Evolutionary conservation across 2,329 filamentous ascomycete genomes (phyloP).

Genomic region (Xylariales sp.): DNA sequence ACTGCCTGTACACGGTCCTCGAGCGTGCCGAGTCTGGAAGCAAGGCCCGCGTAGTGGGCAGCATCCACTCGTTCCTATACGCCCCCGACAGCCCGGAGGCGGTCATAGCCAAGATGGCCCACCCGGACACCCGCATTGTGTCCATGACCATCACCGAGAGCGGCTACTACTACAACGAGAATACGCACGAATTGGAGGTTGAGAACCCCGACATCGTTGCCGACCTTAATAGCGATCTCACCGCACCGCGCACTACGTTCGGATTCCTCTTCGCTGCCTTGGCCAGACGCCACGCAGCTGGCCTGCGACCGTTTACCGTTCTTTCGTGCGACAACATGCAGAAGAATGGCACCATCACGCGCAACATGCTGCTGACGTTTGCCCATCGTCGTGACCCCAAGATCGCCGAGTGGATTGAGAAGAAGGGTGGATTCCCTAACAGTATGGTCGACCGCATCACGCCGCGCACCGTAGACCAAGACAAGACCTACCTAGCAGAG

Average conservation of each 20-base stretch:
- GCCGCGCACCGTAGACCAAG: conserved; percentile 39
- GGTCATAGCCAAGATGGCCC: conserved; percentile 50
- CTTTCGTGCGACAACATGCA: conserved; percentile 55
- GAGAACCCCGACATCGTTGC: conserved; percentile 45
- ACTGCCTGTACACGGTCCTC: conserved; percentile 49
- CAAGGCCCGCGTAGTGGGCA: conserved; percentile 42
- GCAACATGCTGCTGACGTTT: conserved; percentile 46
- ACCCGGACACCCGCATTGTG: conserved; percentile 49
- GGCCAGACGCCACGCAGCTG: conserved; percentile 36
- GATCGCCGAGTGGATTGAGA: conserved; percentile 43
- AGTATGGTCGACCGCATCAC: conserved; percentile 54
- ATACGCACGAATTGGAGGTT: conserved; percentile 46
- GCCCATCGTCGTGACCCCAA: conserved; percentile 41
- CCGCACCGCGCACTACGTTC: conserved; percentile 41
- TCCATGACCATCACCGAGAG: conserved; percentile 53
- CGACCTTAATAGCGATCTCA: conserved; percentile 41
- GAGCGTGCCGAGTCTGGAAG: conserved; percentile 49
- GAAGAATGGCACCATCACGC: conserved; percentile 50
- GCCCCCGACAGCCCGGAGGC: conserved; percentile 47
- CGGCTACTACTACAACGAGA: conserved; percentile 55
- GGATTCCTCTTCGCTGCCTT: conserved; percentile 49
- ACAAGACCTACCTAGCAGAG: conserved; percentile 39
- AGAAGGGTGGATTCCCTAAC: conserved; percentile 47
- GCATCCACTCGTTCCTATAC: conserved; percentile 48
- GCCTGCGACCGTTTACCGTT: conserved; percentile 49